These are phyloP conservation scores for Cenchrus purpureus DNA, from an alignment of 176 grass and related monocot species.

Conservation along the genomic window DNA sequence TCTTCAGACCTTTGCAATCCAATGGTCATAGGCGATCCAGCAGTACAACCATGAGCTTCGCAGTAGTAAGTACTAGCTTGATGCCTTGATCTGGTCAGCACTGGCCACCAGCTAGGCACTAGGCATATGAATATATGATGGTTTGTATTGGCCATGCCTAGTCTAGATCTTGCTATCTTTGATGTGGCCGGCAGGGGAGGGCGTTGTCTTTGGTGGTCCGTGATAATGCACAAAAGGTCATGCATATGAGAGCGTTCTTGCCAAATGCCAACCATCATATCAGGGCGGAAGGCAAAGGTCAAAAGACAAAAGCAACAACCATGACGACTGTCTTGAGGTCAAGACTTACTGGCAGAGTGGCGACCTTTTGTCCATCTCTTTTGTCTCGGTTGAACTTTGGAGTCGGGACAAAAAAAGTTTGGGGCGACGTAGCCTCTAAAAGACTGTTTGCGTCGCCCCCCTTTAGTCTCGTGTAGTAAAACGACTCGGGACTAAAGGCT, in stretches of 20 bases:
- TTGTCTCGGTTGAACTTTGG: no score
- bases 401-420: no score
- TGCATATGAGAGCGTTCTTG: not conserved
- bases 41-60: not conserved
- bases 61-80: slow-evolving; percentile 11
- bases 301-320: no score
- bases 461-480: no score
- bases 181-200: slow-evolving; percentile 19
- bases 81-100: slow-evolving; percentile 1
- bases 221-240: not conserved
- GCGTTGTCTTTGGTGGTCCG: not conserved
- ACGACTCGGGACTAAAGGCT: no score
- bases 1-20: not conserved
- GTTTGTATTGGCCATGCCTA: not conserved
- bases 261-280: not conserved
- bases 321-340: no score
- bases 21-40: not conserved
- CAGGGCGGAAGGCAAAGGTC: not conserved
- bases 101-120: not conserved
- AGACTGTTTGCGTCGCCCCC: no score
- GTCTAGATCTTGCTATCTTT: not conserved
- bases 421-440: no score
- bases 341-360: no score
- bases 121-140: no score
- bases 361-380: no score